These are phyloP conservation scores for Saccharomycopsis capsularis DNA, from an alignment of 805 yeast species.

Conservation along the genomic window DNA sequence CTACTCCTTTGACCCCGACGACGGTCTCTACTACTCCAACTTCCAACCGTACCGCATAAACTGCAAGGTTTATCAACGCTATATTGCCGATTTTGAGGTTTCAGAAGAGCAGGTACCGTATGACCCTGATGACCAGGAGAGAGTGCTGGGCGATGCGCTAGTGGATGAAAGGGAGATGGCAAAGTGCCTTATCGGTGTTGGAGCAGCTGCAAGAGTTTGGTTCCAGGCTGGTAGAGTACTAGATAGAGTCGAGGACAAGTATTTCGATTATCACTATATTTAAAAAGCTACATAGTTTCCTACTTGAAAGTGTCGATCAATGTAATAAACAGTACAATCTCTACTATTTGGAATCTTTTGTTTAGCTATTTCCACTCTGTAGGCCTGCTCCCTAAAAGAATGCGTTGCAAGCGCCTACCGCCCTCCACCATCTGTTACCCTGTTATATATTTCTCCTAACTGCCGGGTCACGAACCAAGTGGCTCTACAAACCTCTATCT, in stretches of 20 bases:
- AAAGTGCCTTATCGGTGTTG: slow-evolving; percentile 48
- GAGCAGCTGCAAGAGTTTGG: slow-evolving; percentile 52
- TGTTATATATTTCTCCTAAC: no score
- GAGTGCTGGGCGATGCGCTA: slow-evolving; percentile 29
- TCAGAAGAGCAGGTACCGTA: slow-evolving; percentile 41
- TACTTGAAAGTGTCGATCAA: no score
- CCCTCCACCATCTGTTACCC: no score
- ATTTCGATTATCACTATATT: not conserved
- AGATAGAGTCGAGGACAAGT: slow-evolving; percentile 27
- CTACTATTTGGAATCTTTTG: no score
- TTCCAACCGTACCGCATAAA: slow-evolving; percentile 47
- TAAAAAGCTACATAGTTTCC: no score
- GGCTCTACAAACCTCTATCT: no score
- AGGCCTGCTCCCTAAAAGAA: no score
- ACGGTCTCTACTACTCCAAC: slow-evolving; percentile 46
- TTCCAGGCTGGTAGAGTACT: slow-evolving; percentile 52
- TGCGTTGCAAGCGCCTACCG: no score
- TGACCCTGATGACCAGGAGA: slow-evolving; percentile 42
- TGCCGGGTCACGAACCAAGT: no score
- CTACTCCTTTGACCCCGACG: slow-evolving; percentile 44
- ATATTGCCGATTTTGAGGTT: slow-evolving; percentile 34
- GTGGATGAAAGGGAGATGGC: slow-evolving; percentile 30
- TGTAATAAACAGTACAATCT: no score
- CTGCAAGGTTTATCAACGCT: slow-evolving; percentile 39
- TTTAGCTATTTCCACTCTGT: no score